Evolutionary conservation across 2,329 filamentous ascomycete genomes (phyloP), one percentile per base, ranked within the genome.

Genomic region (Zopfia rhizophila): DNA sequence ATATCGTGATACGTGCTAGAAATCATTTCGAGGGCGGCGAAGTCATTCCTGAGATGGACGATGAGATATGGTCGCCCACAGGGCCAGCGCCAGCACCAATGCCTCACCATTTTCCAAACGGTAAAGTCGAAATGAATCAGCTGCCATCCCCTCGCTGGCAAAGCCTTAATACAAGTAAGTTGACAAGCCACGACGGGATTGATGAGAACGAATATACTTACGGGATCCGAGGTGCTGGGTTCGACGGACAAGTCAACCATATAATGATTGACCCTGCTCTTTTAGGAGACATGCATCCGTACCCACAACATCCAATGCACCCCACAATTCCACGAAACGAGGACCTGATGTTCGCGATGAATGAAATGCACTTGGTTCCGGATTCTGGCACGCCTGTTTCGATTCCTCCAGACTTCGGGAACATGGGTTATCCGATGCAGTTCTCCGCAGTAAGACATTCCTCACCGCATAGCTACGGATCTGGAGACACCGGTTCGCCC

Each of bases 261-360:
- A 69, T 69, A 57, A 68, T 70, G 66, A 70, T 71, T 24, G 68
- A 71, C 37, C 68, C 68, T 11, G 43, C 69, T 16, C 51, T 71
- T 18, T 51, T 71, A 12, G 61, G 59, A 7, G 61, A 63, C 29
- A 37, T 50, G 8, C 41, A 50, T 36, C 16, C 8, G 3, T 49
- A 45, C 32, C 47, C 58, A 5, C 63, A 66, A 14, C 51, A 61
- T 12, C 50, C 55, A 13, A 68, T 71, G 55, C 66, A 69, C 23
- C 43, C 58, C n/a, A 57, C 60, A n/a, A 59, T 70, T 45, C 66
- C 58, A 18, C 61, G 64, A 18, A 62, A 59, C 24, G 63, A 68
- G 30, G 64, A 68, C 36, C 39, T 71, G n/a, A 69, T 70, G 60
- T 70, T 65, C 42, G 61, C 65, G 29, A 67, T 71, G 63, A 64